These are phyloP conservation scores for Botrytis aclada DNA, from an alignment of 2,329 filamentous ascomycete genomes.

Conservation along the genomic window DNA sequence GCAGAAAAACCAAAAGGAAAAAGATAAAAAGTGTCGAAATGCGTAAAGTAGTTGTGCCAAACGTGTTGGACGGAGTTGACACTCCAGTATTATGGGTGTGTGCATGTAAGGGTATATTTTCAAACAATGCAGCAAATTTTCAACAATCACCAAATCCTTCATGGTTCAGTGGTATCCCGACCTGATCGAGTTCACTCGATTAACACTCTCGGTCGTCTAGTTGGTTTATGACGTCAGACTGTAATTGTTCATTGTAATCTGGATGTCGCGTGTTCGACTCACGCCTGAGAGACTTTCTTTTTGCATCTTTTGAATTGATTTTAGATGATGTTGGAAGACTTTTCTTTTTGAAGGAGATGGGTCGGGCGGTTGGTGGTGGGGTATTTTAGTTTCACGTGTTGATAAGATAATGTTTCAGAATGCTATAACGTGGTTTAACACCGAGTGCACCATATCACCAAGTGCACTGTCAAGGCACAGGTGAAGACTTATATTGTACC, in stretches of 20 bases:
- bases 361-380: background rate
- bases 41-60: background rate
- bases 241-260: constrained; percentile 8
- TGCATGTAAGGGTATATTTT: fast-evolving
- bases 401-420: background rate
- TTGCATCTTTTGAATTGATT: background rate
- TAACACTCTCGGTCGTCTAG: constrained; percentile 8
- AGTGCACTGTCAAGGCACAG: no score
- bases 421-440: no score
- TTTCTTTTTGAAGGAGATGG: background rate
- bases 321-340: background rate
- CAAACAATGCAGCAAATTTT: fast-evolving
- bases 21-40: background rate
- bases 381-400: background rate
- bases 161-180: background rate
- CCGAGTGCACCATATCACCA: no score
- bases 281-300: background rate
- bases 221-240: constrained; percentile 13
- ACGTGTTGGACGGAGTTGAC: background rate
- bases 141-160: background rate
- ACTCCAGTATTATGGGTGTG: background rate
- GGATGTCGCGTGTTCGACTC: constrained; percentile 13
- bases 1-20: background rate
- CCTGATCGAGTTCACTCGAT: constrained; percentile 12
- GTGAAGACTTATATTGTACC: no score